Base-by-base conservation (phyloP, 345 rosid genomes). In the Eucalyptus guilfoylei region DNA sequence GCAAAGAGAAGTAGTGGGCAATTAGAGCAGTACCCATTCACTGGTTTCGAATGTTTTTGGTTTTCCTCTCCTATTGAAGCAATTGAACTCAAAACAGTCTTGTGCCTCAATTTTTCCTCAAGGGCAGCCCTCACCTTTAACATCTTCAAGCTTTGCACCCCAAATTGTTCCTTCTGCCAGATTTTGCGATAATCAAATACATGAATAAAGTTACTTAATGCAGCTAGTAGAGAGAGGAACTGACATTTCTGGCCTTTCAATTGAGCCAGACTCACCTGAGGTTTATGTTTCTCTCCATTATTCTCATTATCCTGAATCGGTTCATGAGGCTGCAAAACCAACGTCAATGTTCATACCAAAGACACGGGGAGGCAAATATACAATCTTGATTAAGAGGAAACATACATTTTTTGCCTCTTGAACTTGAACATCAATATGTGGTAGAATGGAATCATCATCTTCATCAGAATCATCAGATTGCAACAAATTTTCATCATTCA, bases 91-190 rank as follows among this genome's bases (percentile, higher is more conserved):
- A n/a, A 67, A 44, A 91, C 90, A 88, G 94, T 95, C 88, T 91
- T 95, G 91, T 93, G 93, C 93, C 93, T 97, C 92, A 96, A 87
- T 87, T 95, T 97, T 91, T 95, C 96, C 88, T 95, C 98, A 58
- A 97, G 95, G 32, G 95, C 95, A 76, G 99, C 98, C 93, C 99
- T 94, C 47, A 96, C 92, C 91, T 94, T 93, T 85, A 97, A 87
- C 97, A 96, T 97, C 92, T 96, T 94, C 93, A 88, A 91, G 93
- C 99, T 96, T 89, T 96, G 95, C 30, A 92, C 80, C 91, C 94
- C 95, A 91, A 95, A 94, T 89, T 92, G 92, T 91, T 92, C 93
- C 67, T 85, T 93, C 99, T 95, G 96, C 92, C 87, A 92, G 49
- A 89, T 87, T 88, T 80, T 23, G 42, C 15, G 48, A 69, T 32